Evolutionary conservation across 805 yeast genomes (phyloP).

Genomic region (Komagataella pastoris): DNA sequence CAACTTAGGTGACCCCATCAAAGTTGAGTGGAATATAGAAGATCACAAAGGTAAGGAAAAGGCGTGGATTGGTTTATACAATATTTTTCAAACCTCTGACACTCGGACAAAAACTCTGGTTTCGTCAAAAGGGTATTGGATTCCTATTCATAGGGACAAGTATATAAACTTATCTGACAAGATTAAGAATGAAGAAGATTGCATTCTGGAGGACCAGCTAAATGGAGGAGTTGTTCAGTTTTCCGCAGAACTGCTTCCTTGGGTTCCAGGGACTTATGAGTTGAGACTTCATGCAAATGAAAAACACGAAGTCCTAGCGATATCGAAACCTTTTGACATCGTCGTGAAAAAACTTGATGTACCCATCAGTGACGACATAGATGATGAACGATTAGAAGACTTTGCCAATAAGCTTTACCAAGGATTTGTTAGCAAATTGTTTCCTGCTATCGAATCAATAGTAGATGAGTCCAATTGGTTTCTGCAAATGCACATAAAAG

Average conservation of each 20-base stretch:
- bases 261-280: conserved; percentile 64
- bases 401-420: conserved; percentile 19
- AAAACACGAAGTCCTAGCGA: conserved; percentile 55
- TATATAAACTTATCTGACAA: background rate
- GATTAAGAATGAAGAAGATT: background rate
- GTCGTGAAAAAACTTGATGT: conserved; percentile 23
- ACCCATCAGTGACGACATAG: background rate
- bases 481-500: conserved; percentile 4
- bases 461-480: conserved; percentile 5
- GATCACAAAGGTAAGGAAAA: conserved; percentile 19
- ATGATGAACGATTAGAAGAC: conserved; percentile 11
- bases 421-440: conserved; percentile 18
- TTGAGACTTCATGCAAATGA: conserved; percentile 57
- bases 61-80: conserved; percentile 75
- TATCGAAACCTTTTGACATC: conserved; percentile 56
- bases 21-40: conserved; percentile 42
- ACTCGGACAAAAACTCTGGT: conserved; percentile 41
- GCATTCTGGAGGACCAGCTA: conserved; percentile 2
- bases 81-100: conserved; percentile 42
- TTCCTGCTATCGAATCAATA: conserved; percentile 9
- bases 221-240: conserved; percentile 36
- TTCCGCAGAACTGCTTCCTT: conserved; percentile 31
- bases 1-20: conserved; percentile 38
- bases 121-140: conserved; percentile 61
- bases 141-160: conserved; percentile 17